Percentiles rank a stretch among this genome's conserved stretches.
These are phyloP conservation scores for Amanita thiersii DNA, from an alignment of 768 basidiomycete species.

Conservation along the genomic window DNA sequence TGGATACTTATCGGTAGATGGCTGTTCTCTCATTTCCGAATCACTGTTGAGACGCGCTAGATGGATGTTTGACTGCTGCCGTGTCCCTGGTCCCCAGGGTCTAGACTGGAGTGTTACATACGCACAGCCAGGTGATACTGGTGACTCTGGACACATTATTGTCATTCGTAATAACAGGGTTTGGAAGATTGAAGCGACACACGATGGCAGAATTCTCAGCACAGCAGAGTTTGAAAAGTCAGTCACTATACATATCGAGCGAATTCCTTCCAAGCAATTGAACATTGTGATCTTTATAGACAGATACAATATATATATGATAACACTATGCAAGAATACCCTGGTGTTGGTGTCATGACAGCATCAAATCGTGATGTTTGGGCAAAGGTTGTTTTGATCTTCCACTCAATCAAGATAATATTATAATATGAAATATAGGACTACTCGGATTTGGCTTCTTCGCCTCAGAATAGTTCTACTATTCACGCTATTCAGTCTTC, in stretches of 20 bases:
- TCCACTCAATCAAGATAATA: neutral
- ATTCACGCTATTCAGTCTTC: conserved; percentile 75
- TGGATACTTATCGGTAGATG: conserved; percentile 76
- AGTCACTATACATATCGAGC: conserved; percentile 11
- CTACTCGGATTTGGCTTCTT: conserved; percentile 50
- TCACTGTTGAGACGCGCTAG: conserved; percentile 25
- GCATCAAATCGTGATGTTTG: conserved; percentile 80
- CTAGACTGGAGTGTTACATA: conserved; percentile 73
- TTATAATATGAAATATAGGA: conserved; percentile 32
- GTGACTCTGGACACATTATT: conserved; percentile 71
- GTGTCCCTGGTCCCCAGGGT: conserved; percentile 66
- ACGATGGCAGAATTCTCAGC: conserved; percentile 50
- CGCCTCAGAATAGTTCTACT: conserved; percentile 54
- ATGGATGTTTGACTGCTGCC: conserved; percentile 92
- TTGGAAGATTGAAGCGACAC: conserved; percentile 68
- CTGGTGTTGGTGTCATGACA: conserved; percentile 71
- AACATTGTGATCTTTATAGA: conserved; percentile 25
- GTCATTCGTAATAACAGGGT: conserved; percentile 79
- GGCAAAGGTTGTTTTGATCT: conserved; percentile 55
- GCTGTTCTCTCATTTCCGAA: neutral
- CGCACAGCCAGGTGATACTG: conserved; percentile 45
- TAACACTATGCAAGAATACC: conserved; percentile 51
- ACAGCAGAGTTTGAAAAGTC: conserved; percentile 60
- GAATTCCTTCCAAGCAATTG: too few relatives aligned
- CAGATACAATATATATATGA: conserved; percentile 70